Evolutionary conservation across 1,284 basidiomycete species (phyloP), one percentile per base, ranked within the genome.

Genomic region (Moesziomyces parantarcticus): DNA sequence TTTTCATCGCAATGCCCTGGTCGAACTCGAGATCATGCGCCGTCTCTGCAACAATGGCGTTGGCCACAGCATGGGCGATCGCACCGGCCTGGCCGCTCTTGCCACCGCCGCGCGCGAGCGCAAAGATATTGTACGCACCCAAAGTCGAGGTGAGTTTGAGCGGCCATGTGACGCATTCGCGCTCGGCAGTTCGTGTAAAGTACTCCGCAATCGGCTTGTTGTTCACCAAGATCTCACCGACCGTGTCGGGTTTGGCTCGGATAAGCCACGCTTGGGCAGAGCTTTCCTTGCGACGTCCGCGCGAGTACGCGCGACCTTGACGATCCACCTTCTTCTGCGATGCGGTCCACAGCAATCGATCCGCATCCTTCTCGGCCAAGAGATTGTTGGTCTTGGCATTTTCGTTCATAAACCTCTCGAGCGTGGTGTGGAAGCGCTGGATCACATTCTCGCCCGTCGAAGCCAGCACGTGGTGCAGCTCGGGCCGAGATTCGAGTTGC

Each of bases 101-200:
- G 5, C 96, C 96, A 18, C 96, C 95, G 9, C 96, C 95, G 44
- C 92, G 89, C 25, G 90, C 90, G 45, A 97, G 87, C 2, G 91
- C 89, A 78, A 97, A 98, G 16, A 97, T 87, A 79, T 98, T 98
- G 87, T 90, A 98, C n/a, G 89, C 90, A 32, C 93, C 94, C 13
- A 97, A 84, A n/a, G 92, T 87, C 20, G 92, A 92, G 0, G 93
- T 89, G 39, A 97, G 85, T 75, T 91, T 91, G 60, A 98, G 86
- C 0, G 96, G 94, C 46, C 92, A 89, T 25, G 93, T 87, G 47
- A 95, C 87, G 20, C 88, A 87, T 80, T 95, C 92, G 50, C 95
- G 88, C 82, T 97, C 93, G 0, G 88, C 86, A 4, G 89, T 87
- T n/a, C 89, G 84, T 4, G 88, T 86, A 85, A 99, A 98, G 85